A percentile compares a stretch with the other conserved stretches of the same genome.
phyloP scores from a whole-genome alignment of 1,139 yeast genomes.

The Williopsis jadinii region DNA sequence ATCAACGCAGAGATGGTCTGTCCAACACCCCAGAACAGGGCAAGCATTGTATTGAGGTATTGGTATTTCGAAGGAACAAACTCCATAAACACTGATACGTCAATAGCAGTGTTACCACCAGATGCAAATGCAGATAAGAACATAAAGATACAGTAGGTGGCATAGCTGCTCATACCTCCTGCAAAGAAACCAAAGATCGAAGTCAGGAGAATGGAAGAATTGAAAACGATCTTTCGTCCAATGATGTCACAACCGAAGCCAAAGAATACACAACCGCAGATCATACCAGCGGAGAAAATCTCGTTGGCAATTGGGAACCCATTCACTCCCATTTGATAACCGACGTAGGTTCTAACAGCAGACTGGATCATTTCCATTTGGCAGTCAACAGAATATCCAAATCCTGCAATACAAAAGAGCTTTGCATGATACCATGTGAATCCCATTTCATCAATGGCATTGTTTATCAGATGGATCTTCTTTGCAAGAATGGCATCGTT shows the following conservation, averaged over 20 bases:
- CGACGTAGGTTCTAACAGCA: conserved; percentile 34
- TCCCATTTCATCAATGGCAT: conserved; percentile 44
- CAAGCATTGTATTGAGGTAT: conserved; percentile 42
- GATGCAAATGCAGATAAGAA: conserved; percentile 35
- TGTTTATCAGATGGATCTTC: conserved; percentile 35
- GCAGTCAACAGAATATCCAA: conserved; percentile 61
- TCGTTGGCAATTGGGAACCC: conserved; percentile 28
- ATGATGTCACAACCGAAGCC: conserved; percentile 48
- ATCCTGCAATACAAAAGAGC: conserved; percentile 43
- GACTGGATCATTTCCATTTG: conserved; percentile 43
- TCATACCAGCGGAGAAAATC: conserved; percentile 35
- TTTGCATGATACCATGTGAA: conserved; percentile 43
- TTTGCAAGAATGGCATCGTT: conserved; percentile 27
- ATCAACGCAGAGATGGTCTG: conserved; percentile 40
- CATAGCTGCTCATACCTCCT: conserved; percentile 36
- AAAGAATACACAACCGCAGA: conserved; percentile 42
- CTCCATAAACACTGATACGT: conserved; percentile 43
- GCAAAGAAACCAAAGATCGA: conserved; percentile 38
- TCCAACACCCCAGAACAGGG: conserved; percentile 50
- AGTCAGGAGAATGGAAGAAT: conserved; percentile 37
- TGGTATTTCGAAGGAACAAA: conserved; percentile 41
- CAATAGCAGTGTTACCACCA: conserved; percentile 46
- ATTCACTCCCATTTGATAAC: conserved; percentile 33
- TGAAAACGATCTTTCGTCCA: conserved; percentile 45
- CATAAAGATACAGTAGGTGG: conserved; percentile 35